Evolutionary conservation across 2,329 filamentous ascomycete species (phyloP), one percentile per base, ranked within the genome.

Genomic region (Bertia moriformis): DNA sequence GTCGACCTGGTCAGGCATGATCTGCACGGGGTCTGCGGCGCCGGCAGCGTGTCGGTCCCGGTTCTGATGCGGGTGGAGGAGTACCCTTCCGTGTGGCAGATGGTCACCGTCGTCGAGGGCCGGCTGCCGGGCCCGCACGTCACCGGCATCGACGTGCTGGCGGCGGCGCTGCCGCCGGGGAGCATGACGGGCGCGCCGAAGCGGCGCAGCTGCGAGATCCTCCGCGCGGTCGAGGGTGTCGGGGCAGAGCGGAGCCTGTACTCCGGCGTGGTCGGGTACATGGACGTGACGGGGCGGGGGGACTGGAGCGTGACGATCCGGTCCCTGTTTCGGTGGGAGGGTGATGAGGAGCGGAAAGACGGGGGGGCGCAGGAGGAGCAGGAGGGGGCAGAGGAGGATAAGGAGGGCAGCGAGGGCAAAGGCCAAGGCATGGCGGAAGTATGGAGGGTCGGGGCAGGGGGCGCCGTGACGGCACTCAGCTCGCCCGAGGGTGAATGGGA

Each of bases 111-210:
- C 13, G 80, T 96, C 36, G 78, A 88, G 52, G 88, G 85, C 0
- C 62, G 67, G 44, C 59, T 83, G 13, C 64, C 67, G 4, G 39
- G 38, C 19, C 54, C 38, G n/a, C 42, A 46, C 4, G 64, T 70
- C 42, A 74, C 76, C 0, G 84, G 83, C 2, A 63, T 91, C 24
- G 80, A 89, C 42, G 80, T 89, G 3, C 71, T 96, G 0, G 73
- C 81, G 0, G 70, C 77, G 4, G 83, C 78, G 37, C 67, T 96
- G 1, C 89, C 91, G 0, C 87, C 91, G 0, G 89, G 91, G 0
- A 89, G 83, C 50, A 96, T 96, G 91, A 96, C 89, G 2, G 91
- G 91, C 4, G 89, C 89, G 1, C 91, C 89, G 0, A 96, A 96
- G 65, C 88, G 89, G 59, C 73, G 89, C 37, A 89, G 83, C 45